Evolutionary conservation across 768 basidiomycete genomes (phyloP).

Genomic region (Suillus hirtellus): DNA sequence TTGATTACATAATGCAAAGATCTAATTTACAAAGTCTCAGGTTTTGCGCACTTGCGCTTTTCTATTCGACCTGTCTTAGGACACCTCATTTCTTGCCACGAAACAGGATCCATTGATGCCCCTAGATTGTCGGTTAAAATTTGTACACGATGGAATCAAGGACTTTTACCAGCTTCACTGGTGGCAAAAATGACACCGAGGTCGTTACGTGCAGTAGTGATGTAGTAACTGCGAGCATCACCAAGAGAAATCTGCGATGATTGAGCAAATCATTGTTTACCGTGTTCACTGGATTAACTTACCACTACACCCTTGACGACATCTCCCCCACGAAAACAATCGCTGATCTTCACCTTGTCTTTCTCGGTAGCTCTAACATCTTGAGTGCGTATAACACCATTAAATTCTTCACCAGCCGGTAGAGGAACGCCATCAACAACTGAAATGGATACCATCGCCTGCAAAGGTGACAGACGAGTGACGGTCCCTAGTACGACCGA

Average conservation of each 20-base stretch:
- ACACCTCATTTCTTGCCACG: slow-evolving; percentile 92
- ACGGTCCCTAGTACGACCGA: slow-evolving; percentile 82
- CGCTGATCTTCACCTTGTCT: slow-evolving; percentile 84
- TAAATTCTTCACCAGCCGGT: slow-evolving; percentile 84
- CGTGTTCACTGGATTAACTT: slow-evolving; percentile 29
- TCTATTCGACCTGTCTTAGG: slow-evolving; percentile 78
- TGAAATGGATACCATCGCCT: slow-evolving; percentile 81
- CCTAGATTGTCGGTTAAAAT: slow-evolving; percentile 41
- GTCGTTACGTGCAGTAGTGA: slow-evolving; percentile 88
- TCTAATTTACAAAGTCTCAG: slow-evolving; percentile 55
- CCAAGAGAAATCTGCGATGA: slow-evolving; percentile 78
- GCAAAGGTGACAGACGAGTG: slow-evolving; percentile 78
- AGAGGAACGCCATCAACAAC: slow-evolving; percentile 87
- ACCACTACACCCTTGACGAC: slow-evolving; percentile 87
- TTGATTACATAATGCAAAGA: slow-evolving; percentile 10
- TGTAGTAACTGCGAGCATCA: slow-evolving; percentile 88
- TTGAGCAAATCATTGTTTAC: slow-evolving; percentile 10
- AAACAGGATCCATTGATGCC: slow-evolving; percentile 80
- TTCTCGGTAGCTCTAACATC: slow-evolving; percentile 91
- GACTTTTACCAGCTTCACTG: slow-evolving; percentile 72
- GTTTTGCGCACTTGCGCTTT: slow-evolving; percentile 85
- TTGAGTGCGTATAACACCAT: slow-evolving; percentile 83
- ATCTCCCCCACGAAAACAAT: slow-evolving; percentile 91
- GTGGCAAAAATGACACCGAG: slow-evolving; percentile 91
- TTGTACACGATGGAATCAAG: background rate